Evolutionary conservation across 2,329 filamentous ascomycete genomes (phyloP).

Genomic region (Periconia sp.): DNA sequence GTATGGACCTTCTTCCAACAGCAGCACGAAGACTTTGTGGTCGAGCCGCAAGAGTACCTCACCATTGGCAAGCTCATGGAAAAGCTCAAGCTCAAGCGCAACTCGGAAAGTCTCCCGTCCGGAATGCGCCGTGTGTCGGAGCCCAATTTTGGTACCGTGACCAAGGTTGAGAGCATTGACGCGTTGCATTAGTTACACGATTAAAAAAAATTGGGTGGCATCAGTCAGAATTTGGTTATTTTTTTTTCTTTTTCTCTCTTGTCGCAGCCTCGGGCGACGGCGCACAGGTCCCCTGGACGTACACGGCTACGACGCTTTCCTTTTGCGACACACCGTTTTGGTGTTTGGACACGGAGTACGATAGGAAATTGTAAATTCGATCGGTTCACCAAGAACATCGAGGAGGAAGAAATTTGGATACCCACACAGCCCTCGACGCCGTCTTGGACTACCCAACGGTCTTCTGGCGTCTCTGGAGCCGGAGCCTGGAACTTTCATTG

Average conservation of each 20-base stretch:
- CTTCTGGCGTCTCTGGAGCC: conserved; percentile 16
- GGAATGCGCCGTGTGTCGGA: conserved; percentile 45
- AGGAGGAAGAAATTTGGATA: conserved; percentile 17
- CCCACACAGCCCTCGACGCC: conserved; percentile 17
- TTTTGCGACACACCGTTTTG: conserved; percentile 16
- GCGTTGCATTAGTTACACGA: conserved; percentile 29
- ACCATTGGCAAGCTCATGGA: conserved; percentile 83
- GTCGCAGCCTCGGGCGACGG: conserved; percentile 15
- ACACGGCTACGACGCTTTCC: conserved; percentile 19
- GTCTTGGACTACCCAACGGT: no score
- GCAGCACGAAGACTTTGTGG: conserved; percentile 70
- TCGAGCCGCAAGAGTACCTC: conserved; percentile 78
- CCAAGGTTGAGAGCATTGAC: conserved; percentile 40
- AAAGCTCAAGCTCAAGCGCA: conserved; percentile 75
- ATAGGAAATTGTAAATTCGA: conserved; percentile 24
- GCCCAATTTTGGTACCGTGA: conserved; percentile 31
- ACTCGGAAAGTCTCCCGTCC: conserved; percentile 38
- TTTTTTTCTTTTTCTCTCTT: no score
- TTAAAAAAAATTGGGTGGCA: conserved; percentile 9
- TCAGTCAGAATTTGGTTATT: conserved; percentile 14
- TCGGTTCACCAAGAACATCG: conserved; percentile 20
- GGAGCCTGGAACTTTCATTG: conserved; percentile 20
- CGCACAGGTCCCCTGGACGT: conserved; percentile 12
- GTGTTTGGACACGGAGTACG: conserved; percentile 21
- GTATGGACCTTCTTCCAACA: conserved; percentile 82